phyloP scores from a whole-genome alignment of 176 grass and related monocot species.

The Aegilops sharonensis region DNA sequence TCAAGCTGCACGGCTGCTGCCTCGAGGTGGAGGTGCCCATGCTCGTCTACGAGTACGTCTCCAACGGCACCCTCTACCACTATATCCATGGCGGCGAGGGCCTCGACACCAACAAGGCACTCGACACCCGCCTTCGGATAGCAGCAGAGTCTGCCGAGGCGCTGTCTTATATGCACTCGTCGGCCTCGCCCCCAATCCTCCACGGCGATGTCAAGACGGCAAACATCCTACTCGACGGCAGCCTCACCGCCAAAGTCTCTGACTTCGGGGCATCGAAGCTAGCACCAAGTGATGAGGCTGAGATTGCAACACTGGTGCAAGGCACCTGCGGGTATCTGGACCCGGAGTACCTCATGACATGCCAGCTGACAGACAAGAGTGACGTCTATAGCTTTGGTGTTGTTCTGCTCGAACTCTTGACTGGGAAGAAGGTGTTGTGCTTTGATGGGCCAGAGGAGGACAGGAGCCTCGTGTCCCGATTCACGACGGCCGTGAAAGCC shows the following conservation, averaged over 20 bases:
- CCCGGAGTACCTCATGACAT: constrained; percentile 51
- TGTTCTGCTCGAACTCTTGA: constrained; percentile 53
- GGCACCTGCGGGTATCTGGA: constrained; percentile 67
- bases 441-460: background rate
- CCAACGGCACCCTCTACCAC: background rate
- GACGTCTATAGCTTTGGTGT: constrained; percentile 69
- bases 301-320: constrained; percentile 27
- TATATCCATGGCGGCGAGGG: background rate
- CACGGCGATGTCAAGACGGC: background rate
- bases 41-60: background rate
- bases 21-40: background rate
- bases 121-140: background rate
- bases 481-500: background rate
- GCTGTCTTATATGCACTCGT: background rate
- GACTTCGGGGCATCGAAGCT: background rate
- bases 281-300: background rate
- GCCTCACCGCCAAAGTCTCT: background rate
- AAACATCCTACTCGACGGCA: background rate
- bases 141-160: background rate
- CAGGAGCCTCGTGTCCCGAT: background rate
- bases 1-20: background rate
- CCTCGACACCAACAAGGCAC: background rate
- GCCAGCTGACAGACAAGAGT: constrained; percentile 52
- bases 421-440: constrained; percentile 30
- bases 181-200: background rate